phyloP scores from a whole-genome alignment of 257 asterid genomes.

The Nicotiana tabacum region DNA sequence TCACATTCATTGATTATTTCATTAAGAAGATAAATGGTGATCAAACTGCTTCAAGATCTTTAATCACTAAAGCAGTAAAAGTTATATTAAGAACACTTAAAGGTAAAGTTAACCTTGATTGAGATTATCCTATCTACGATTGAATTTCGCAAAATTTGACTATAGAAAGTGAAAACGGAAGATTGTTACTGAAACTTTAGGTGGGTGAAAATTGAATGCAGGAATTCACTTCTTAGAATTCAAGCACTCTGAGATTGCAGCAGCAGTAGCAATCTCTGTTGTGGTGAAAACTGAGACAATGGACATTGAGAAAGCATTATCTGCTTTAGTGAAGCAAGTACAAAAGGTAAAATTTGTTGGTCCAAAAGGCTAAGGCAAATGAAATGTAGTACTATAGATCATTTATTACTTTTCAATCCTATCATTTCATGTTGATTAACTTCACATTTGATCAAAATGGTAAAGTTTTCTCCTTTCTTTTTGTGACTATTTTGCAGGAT shows the following conservation, averaged over 20 bases:
- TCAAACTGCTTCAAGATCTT: conserved; percentile 17
- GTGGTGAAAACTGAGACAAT: background rate
- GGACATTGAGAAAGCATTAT: background rate
- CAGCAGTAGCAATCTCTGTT: conserved; percentile 16
- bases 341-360: conserved; percentile 11
- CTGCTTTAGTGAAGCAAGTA: background rate
- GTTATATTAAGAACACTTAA: background rate
- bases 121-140: background rate
- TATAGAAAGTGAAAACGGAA: background rate
- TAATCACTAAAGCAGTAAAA: conserved; percentile 3
- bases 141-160: background rate
- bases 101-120: background rate
- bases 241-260: conserved; percentile 25
- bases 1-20: conserved; percentile 32
- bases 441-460: background rate
- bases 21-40: conserved; percentile 23
- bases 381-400: background rate
- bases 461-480: background rate
- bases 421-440: background rate
- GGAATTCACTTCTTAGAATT: conserved; percentile 21
- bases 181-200: background rate
- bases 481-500: conserved; percentile 11
- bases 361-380: background rate
- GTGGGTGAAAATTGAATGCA: conserved; percentile 11
- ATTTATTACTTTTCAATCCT: background rate